Base-by-base conservation (phyloP, 2,329 filamentous ascomycete species). In the Aspergillus calidoustus region DNA sequence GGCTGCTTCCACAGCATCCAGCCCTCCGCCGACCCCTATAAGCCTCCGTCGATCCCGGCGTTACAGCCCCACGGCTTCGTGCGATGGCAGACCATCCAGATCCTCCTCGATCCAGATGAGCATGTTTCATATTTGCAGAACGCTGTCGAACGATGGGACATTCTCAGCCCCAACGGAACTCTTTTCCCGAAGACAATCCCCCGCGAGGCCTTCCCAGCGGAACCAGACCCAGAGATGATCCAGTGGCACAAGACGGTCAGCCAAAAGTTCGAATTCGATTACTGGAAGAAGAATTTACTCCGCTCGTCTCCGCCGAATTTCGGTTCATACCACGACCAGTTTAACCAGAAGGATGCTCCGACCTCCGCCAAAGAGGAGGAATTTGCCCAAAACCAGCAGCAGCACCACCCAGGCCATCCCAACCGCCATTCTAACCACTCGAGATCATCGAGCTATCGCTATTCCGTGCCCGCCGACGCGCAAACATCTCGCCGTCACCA, bases 21-120 rank as follows among this genome's bases (percentile, higher is more conserved):
- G 68, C 92, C 92, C 1, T 86, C 87, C 1, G 76, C 77, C 52
- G 85, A 87, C 44, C 84, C 91, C 65, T 97, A 91, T 74, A 85
- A 85, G 3, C 82, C 88, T 0, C 95, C 94, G 0, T 88, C 86
- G 0, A 85, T 97, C 47, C 95, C 95, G 0, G 91, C 93, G 15
- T 80, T 99, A 59, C 96, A 94, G 41, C 83, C 85, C 0, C 86
- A 87, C 71, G 95, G 95, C 46, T 99, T 96, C 76, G 91, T 94
- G 48, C 89, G 92, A 74, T 99, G 94, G 94, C 90, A 97, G 80
- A 92, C 91, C 0, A 91, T 98, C 59, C 92, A 98, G 79, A 85
- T 97, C 23, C 81, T 98, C 41, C 85, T 98, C 1, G 91, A 89
- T 1, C 95, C 95, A 0, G 90, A 95, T 68, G 91, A 96, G 70